These are phyloP conservation scores for Posidonia australis DNA, from an alignment of 106 monocot genomes.

Conservation along the genomic window DNA sequence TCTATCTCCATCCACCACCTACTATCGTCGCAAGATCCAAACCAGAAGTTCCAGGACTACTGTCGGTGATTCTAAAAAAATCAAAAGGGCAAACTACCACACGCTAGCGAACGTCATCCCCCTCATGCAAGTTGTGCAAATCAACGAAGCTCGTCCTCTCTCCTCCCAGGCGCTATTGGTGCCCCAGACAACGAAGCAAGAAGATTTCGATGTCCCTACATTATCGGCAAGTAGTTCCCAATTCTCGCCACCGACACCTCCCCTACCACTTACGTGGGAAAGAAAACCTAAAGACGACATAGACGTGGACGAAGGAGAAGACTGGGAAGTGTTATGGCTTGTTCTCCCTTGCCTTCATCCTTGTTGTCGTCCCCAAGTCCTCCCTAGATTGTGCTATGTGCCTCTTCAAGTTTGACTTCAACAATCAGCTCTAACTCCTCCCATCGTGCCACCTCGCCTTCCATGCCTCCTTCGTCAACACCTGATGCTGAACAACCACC, in stretches of 20 bases:
- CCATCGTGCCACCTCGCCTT: no score
- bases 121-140: not conserved
- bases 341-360: no score
- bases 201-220: constrained; percentile 65
- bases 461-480: no score
- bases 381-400: no score
- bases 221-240: constrained; percentile 67
- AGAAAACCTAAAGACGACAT: constrained; percentile 1
- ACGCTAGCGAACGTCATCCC: not conserved
- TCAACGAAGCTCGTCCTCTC: constrained; percentile 56
- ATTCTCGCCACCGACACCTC: constrained; percentile 67
- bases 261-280: constrained; percentile 15
- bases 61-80: no score
- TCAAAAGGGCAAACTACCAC: not conserved
- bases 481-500: no score
- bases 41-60: no score
- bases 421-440: no score
- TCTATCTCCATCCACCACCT: no score
- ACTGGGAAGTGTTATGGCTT: not conserved
- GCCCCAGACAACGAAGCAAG: constrained; percentile 61
- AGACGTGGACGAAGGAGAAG: constrained; percentile 5
- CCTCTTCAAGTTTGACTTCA: no score
- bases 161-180: constrained; percentile 27
- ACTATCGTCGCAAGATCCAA: no score
- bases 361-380: no score